Evolutionary conservation across 2,329 filamentous ascomycete species (phyloP).

Genomic region (Curvularia lunata): DNA sequence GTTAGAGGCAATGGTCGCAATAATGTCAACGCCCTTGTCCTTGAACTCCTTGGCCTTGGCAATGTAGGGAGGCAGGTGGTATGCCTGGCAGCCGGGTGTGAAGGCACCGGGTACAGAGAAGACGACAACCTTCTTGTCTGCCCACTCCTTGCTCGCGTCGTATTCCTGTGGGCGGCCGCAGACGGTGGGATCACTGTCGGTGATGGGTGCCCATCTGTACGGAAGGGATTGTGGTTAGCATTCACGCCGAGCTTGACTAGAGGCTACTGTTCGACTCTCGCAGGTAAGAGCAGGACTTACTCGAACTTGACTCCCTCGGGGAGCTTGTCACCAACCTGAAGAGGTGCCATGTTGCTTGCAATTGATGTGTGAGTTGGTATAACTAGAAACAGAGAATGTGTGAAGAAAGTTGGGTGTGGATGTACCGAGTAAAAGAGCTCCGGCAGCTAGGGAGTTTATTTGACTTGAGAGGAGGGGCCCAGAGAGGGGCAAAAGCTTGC

Average conservation of each 20-base stretch:
- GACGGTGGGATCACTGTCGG: constrained; percentile 71
- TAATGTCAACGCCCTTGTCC: constrained; percentile 81
- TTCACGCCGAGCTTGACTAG: not conserved
- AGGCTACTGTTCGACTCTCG: not conserved
- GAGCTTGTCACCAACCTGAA: constrained; percentile 84
- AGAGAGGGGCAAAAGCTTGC: constrained; percentile 17
- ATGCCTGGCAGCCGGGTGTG: constrained; percentile 83
- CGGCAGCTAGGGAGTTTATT: not conserved
- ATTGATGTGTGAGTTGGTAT: not conserved
- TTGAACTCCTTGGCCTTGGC: constrained; percentile 73
- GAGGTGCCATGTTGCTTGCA: constrained; percentile 62
- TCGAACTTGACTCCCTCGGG: constrained; percentile 79
- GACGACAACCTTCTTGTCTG: constrained; percentile 73
- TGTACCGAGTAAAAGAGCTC: not conserved
- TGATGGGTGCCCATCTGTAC: constrained; percentile 76
- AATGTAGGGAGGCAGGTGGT: constrained; percentile 82
- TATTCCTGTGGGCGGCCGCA: constrained; percentile 82
- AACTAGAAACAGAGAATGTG: not conserved
- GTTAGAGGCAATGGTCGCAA: constrained; percentile 83
- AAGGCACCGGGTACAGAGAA: constrained; percentile 78
- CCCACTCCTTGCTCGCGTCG: constrained; percentile 78
- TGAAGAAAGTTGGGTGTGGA: not conserved
- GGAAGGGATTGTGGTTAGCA: constrained; percentile 4
- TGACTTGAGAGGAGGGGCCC: not conserved
- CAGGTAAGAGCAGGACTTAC: constrained; percentile 53